Evolutionary conservation across 2,329 filamentous ascomycete species (phyloP), one percentile per base, ranked within the genome.

Genomic region (Claviceps cyperi): DNA sequence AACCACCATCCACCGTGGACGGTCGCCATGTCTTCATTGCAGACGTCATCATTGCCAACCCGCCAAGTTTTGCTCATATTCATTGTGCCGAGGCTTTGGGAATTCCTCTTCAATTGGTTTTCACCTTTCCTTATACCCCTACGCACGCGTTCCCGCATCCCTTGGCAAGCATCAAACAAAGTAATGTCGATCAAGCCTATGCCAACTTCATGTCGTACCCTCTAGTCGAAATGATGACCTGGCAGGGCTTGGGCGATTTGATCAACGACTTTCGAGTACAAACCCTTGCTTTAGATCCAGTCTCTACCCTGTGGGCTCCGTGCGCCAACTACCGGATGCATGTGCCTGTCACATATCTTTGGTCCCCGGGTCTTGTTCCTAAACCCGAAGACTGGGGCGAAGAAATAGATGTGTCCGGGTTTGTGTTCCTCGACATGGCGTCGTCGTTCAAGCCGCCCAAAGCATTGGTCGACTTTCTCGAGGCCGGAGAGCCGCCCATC

Each of bases 21-120:
- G 40, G 40, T 14, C 19, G 40, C 11, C 21, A 71, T 15, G 76
- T 78, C 0, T 85, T 86, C 57, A 69, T 86, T 15, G 82, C 82
- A 0, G 81, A 92, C 60, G 83, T 80, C n/a, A 91, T 92, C 57
- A 91, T 92, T 52, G 85, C 86, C 0, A 92, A 92, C 55, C 86
- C 86, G 0, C 84, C 84, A 0, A 83, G 77, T 54, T 87, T 90
- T 63, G 84, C 83, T 0, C 85, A 89, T 59, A 72, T 89, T 1
- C 85, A 89, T 64, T 88, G 85, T 54, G 86, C 86, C 0, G 85
- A 92, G 64, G 80, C 83, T 24, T 64, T 92, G 22, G 85, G 85
- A 0, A 78, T 90, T 19, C 86, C 86, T 0, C 64, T 91, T 2
- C 84, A 90, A 60, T 69, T 95, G 54, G 92, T 94, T 83, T 95